Evolutionary conservation across 192 early-diverging fungal genomes (phyloP).

Genomic region (Piromyces finnis): DNA sequence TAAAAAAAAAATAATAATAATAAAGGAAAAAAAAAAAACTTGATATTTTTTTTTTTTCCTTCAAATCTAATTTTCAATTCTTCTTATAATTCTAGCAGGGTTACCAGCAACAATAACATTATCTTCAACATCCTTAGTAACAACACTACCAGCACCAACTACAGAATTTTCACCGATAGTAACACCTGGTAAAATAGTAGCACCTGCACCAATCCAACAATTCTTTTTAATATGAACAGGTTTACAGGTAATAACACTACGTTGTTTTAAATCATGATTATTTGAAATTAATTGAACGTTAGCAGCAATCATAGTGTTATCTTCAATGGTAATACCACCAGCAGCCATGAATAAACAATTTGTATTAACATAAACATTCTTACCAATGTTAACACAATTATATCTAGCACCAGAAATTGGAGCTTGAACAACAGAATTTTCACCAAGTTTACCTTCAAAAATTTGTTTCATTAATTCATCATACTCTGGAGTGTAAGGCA

Average conservation of each 20-base stretch:
- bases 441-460: too few species aligned
- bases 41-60: too few species aligned
- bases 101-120: slow-evolving; percentile 69
- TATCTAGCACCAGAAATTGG: slow-evolving; percentile 40
- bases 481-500: too few species aligned
- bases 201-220: slow-evolving; percentile 80
- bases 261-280: too few species aligned
- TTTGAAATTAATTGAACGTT: slow-evolving; percentile 61
- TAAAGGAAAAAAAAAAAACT: too few species aligned
- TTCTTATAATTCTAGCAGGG: slow-evolving; percentile 61
- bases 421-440: too few species aligned
- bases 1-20: too few species aligned
- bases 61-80: slow-evolving; percentile 7
- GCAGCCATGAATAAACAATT: too few species aligned
- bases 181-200: slow-evolving; percentile 64
- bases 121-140: slow-evolving; percentile 72
- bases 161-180: slow-evolving; percentile 60
- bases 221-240: slow-evolving; percentile 47
- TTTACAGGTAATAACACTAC: too few species aligned
- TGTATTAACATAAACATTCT: slow-evolving; percentile 15
- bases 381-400: slow-evolving; percentile 49
- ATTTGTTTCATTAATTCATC: too few species aligned
- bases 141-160: slow-evolving; percentile 65
- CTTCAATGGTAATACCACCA: too few species aligned
- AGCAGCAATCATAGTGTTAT: slow-evolving; percentile 38